Conservation (phyloP, 225 moss, liverwort and hornwort genomes). For the Climacium dendroides region DNA sequence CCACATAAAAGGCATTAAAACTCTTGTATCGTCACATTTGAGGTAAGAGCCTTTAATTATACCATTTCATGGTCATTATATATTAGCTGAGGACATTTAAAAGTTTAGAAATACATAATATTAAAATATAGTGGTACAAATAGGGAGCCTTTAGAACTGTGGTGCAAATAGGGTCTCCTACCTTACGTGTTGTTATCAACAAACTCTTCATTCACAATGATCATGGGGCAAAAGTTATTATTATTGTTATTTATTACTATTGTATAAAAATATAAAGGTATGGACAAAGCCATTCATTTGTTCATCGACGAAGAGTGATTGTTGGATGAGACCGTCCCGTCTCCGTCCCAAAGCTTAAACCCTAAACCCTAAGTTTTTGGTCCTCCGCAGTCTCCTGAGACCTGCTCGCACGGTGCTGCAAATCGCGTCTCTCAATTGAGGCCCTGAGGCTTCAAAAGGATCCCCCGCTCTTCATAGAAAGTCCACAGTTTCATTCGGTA, state of each 20-base stretch:
- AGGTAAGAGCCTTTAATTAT: neutral
- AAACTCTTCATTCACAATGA: neutral
- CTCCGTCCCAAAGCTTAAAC: neutral
- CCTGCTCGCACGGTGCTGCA: neutral
- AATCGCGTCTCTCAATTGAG: neutral
- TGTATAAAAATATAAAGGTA: neutral
- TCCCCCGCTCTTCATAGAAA: no score
- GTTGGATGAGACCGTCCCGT: neutral
- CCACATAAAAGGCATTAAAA: rapidly evolving
- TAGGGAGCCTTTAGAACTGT: neutral
- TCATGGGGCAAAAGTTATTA: no score
- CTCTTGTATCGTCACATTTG: neutral
- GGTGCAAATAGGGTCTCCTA: no score
- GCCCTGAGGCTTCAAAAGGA: neutral
- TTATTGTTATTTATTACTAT: no score
- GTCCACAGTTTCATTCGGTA: neutral
- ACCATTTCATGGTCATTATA: neutral
- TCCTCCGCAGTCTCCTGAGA: neutral
- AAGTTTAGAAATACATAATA: neutral
- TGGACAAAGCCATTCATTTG: neutral
- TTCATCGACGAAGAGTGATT: neutral
- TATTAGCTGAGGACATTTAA: rapidly evolving
- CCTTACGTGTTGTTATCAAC: neutral
- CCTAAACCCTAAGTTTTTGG: neutral
- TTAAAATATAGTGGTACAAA: neutral